phyloP scores from a whole-genome alignment of 768 basidiomycete species.

The Vararia minispora region DNA sequence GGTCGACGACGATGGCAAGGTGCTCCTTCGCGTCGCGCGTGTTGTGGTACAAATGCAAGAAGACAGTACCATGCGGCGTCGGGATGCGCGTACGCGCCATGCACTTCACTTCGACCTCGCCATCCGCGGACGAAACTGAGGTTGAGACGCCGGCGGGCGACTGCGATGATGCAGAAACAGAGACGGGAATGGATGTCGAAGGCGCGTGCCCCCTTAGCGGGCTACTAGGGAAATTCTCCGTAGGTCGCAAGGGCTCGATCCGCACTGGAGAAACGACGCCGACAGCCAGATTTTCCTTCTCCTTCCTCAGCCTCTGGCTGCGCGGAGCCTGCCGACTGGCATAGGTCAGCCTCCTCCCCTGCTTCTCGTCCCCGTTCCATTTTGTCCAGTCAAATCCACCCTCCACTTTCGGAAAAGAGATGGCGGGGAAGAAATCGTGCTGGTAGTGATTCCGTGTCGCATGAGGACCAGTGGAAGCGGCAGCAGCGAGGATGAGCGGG shows the following conservation, averaged over 20 bases:
- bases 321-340: slow-evolving; percentile 71
- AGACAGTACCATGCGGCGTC: slow-evolving; percentile 87
- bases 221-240: slow-evolving; percentile 26
- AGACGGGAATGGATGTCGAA: slow-evolving; percentile 18
- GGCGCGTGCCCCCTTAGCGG: slow-evolving; percentile 28
- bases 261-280: slow-evolving; percentile 26
- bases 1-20: slow-evolving; percentile 88
- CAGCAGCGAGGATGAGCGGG: slow-evolving; percentile 69
- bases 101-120: slow-evolving; percentile 74
- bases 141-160: slow-evolving; percentile 13
- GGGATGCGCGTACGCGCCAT: slow-evolving; percentile 97
- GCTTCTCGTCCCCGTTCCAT: slow-evolving; percentile 33
- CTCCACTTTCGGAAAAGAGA: slow-evolving; percentile 39
- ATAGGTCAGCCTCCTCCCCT: slow-evolving; percentile 44
- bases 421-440: slow-evolving; percentile 65
- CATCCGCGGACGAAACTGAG: slow-evolving; percentile 12
- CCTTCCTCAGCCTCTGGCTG: slow-evolving; percentile 38
- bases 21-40: slow-evolving; percentile 90
- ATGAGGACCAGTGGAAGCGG: slow-evolving; percentile 61
- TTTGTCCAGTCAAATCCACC: slow-evolving; percentile 50
- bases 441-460: slow-evolving; percentile 80
- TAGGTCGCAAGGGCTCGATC: slow-evolving; percentile 24
- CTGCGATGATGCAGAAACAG: slow-evolving; percentile 1
- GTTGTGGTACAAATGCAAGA: slow-evolving; percentile 93
- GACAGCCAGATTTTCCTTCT: slow-evolving; percentile 46